Base-by-base conservation (phyloP, 768 basidiomycete genomes). In the Amanita exitialis region DNA sequence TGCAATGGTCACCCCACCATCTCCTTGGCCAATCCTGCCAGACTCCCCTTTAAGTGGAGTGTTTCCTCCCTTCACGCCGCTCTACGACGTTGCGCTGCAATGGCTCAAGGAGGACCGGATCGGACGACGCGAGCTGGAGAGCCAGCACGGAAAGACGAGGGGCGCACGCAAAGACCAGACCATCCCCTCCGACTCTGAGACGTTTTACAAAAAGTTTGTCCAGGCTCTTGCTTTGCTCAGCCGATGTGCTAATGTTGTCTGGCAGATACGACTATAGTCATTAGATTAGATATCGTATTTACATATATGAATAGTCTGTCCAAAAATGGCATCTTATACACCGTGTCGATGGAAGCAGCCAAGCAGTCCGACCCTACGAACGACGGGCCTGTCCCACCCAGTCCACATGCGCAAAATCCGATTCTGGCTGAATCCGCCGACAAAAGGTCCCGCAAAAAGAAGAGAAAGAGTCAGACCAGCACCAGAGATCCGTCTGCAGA, bases 21-120 rank as follows among this genome's bases (percentile, higher is more conserved):
- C 79, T 12, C 61, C 79, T 6, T 97, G 93, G 91, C 80, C 83
- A 2, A 64, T 77, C n/a, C 54, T 64, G 6, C 37, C 59, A 30
- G 36, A 50, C 2, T 61, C 63, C 54, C 13, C 57, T 27, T 53
- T 59, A 42, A 57, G 41, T 39, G 45, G 53, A 8, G 56, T 57
- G 37, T 62, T 61, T 41, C 56, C 56, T 4, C 54, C 61, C 15
- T 52, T 62, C 0, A 62, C 71, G 4, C 54, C 71, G 2, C 66
- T 99, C 32, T 86, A 96, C 62, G 65, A 68, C 9, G 69, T 90
- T 16, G 94, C 93, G 3, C 66, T 98, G 34, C 74, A 79, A 44
- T 99, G 96, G 96, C 72, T 98, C 37, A 80, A 75, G 56, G 83
- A 88, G 58, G 96, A 99, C 58, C 74, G 89, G 39, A 78, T 82